phyloP scores from a whole-genome alignment of 495 filamentous ascomycete species.

The Cudoniella acicularis region DNA sequence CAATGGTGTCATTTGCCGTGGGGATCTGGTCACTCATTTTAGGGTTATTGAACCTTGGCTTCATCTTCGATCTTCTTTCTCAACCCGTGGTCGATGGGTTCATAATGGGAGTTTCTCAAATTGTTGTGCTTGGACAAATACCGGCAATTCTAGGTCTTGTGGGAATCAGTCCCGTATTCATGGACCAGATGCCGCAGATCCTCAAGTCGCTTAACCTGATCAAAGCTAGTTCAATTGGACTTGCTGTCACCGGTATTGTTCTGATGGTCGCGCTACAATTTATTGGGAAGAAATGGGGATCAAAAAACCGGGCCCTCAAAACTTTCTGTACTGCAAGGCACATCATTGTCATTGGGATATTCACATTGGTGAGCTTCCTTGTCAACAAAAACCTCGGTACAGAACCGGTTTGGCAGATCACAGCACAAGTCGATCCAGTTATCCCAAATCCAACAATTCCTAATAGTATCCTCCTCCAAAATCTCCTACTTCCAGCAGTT shows the following conservation, averaged over 20 bases:
- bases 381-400: slow-evolving; percentile 60
- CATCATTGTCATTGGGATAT: slow-evolving; percentile 78
- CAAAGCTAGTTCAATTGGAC: slow-evolving; percentile 2
- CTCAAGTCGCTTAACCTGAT: not conserved
- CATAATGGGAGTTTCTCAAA: not conserved
- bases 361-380: slow-evolving; percentile 83
- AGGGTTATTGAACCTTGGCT: slow-evolving; percentile 14
- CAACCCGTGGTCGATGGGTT: slow-evolving; percentile 11
- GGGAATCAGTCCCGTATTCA: slow-evolving; percentile 1
- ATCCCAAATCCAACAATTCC: slow-evolving; percentile 77
- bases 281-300: slow-evolving; percentile 16
- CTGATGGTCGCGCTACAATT: slow-evolving; percentile 8
- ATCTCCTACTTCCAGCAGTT: slow-evolving; percentile 60
- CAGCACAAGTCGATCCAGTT: slow-evolving; percentile 50
- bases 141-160: slow-evolving; percentile 4
- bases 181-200: slow-evolving; percentile 4
- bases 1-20: slow-evolving; percentile 6
- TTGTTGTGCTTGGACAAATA: slow-evolving; percentile 1
- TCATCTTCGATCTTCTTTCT: slow-evolving; percentile 17
- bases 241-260: slow-evolving; percentile 2
- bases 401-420: slow-evolving; percentile 59
- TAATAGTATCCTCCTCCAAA: slow-evolving; percentile 47
- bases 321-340: slow-evolving; percentile 4
- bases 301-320: not conserved
- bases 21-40: slow-evolving; percentile 15